A percentile compares a stretch with the other conserved stretches of the same genome.
Conservation (phyloP, 2,329 filamentous ascomycete genomes). For the Mollisia scopiformis region DNA sequence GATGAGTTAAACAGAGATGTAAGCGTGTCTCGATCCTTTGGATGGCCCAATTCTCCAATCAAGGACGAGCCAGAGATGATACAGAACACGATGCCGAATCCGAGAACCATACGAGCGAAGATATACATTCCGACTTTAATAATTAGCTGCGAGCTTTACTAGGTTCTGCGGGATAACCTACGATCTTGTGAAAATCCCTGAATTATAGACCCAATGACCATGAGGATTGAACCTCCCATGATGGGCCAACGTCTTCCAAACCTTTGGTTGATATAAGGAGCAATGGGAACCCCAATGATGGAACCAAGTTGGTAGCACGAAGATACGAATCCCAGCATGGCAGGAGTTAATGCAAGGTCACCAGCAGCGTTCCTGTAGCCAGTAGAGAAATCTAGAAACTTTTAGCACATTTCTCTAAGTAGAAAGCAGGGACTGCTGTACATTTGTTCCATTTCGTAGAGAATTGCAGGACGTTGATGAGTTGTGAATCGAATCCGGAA, state of each 20-base stretch:
- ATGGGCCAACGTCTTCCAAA: background rate
- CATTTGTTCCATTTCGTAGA: background rate
- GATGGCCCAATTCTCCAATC: constrained; percentile 56
- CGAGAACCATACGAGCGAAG: constrained; percentile 52
- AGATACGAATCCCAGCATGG: background rate
- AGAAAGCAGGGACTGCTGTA: background rate
- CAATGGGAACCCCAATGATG: background rate
- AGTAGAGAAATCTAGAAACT: background rate
- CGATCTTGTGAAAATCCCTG: background rate
- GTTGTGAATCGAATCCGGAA: background rate
- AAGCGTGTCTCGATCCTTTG: constrained; percentile 53
- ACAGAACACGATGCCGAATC: constrained; percentile 53
- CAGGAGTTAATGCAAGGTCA: background rate
- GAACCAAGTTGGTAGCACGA: background rate
- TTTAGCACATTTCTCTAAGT: background rate
- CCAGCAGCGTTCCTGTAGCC: background rate
- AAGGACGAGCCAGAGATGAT: constrained; percentile 54
- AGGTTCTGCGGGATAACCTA: background rate
- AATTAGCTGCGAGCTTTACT: constrained; percentile 27
- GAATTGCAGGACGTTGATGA: background rate
- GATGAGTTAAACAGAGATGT: constrained; percentile 58
- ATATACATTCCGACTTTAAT: constrained; percentile 51
- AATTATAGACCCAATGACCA: background rate
- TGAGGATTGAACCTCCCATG: background rate
- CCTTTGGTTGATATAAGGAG: background rate